Evolutionary conservation across 2,329 filamentous ascomycete genomes (phyloP), one percentile per base, ranked within the genome.

Genomic region (Ophiostoma pallidulum): DNA sequence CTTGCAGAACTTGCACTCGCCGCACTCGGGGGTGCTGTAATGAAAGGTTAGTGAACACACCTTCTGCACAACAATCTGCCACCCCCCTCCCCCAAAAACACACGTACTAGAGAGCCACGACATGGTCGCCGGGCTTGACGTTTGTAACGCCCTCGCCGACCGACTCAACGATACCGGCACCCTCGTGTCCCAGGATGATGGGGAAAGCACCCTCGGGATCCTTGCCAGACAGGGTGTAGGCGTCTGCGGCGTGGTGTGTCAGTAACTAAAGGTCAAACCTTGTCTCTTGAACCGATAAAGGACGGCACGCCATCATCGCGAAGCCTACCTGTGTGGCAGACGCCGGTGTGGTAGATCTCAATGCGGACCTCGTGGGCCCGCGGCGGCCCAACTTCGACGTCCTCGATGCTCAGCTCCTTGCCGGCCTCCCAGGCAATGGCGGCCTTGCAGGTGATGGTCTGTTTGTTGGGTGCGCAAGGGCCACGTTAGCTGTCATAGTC

Each of bases 1-100:
- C 70, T 88, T 92, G 84, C 92, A 98, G 78, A 97, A 97, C 75
- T 97, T 97, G 82, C 92, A 98, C 69, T 97, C 91, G 58, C 80
- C 76, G 74, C 92, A 97, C 73, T 97, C 91, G 56, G 92, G 92
- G 40, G 90, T 97, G 75, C 89, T 94, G 61, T 50, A 36, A n/a
- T 31, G 19, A 41, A 4, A n/a, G 10, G 31, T 33, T 33, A 28
- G 24, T 10, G 6, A 6, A 28, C 24, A 28, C 24, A 10, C 6
- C 24, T 5, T 28, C 10, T 5, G 5, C 5, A 28, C 5, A 28
- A 10, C 24, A 6, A 28, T 10, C 6, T 28, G 24, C n/a, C 24
- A 28, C 24, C 24, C 24, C 24, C 24, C n/a, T n/a, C n/a, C n/a
- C n/a, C n/a, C n/a, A n/a, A n/a, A 10, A 28, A 28, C 24, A 28